Evolutionary conservation across 2,329 filamentous ascomycete species (phyloP).

Genomic region (Alternaria novae-zelandiae): DNA sequence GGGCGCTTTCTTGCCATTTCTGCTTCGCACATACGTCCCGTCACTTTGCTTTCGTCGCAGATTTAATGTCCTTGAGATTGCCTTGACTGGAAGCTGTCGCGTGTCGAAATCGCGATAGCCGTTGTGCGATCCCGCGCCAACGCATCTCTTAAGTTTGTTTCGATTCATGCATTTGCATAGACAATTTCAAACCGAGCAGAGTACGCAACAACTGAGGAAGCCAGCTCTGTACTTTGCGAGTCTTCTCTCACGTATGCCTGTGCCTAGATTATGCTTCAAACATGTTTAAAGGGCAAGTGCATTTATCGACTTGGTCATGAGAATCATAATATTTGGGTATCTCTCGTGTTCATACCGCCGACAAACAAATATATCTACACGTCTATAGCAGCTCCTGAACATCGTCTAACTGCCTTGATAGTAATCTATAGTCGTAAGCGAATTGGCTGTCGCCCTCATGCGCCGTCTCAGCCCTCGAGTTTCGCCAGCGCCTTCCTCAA

Average conservation of each 20-base stretch:
- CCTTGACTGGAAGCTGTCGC: neutral
- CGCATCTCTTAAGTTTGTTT: neutral
- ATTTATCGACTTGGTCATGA: neutral
- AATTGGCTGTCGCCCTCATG: neutral
- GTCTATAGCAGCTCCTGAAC: neutral
- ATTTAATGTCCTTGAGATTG: neutral
- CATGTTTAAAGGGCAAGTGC: neutral
- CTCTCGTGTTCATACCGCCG: neutral
- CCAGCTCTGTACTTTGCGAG: neutral
- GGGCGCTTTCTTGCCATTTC: neutral
- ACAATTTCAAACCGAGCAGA: neutral
- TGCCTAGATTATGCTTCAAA: neutral
- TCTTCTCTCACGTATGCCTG: neutral
- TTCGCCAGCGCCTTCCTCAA: constrained; percentile 30
- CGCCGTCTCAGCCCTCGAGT: neutral
- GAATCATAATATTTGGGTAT: neutral
- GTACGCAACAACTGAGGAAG: neutral
- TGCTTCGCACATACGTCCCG: neutral
- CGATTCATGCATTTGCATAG: neutral
- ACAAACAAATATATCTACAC: neutral
- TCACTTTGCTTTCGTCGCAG: neutral
- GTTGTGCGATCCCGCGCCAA: neutral
- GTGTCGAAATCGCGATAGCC: neutral
- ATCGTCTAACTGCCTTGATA: neutral
- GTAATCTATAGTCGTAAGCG: neutral